Percentiles rank a stretch among this genome's conserved stretches.
These are phyloP conservation scores for Zoysia pacifica DNA, from an alignment of 176 grass and related monocot species.

Conservation along the genomic window DNA sequence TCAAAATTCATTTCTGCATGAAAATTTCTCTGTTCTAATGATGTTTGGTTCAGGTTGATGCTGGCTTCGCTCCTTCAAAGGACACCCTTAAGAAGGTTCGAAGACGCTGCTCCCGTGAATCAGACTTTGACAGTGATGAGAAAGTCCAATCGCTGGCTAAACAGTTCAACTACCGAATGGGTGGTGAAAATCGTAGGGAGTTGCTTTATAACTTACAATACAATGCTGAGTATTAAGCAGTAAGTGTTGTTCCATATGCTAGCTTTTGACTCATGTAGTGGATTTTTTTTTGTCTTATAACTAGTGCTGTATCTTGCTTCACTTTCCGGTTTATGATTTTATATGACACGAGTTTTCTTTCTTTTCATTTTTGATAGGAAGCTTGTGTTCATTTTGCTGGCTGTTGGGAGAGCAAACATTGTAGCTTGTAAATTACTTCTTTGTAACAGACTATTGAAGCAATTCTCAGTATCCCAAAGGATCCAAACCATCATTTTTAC, in stretches of 20 bases:
- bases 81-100: constrained; percentile 72
- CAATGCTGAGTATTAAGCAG: constrained; percentile 56
- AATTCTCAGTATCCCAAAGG: constrained; percentile 21
- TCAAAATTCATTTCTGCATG: constrained; percentile 29
- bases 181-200: constrained; percentile 68
- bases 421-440: constrained; percentile 61
- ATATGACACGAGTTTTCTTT: neutral
- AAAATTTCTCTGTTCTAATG: constrained; percentile 13
- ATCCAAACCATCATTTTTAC: constrained; percentile 22
- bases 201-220: constrained; percentile 78
- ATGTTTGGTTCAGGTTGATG: constrained; percentile 63
- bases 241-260: constrained; percentile 25
- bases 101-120: constrained; percentile 90
- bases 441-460: constrained; percentile 27
- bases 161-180: constrained; percentile 72
- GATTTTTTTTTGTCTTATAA: neutral
- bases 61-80: constrained; percentile 79
- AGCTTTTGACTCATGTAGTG: neutral
- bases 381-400: constrained; percentile 18
- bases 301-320: neutral
- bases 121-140: constrained; percentile 65
- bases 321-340: constrained; percentile 16
- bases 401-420: constrained; percentile 29
- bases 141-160: constrained; percentile 66
- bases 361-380: constrained; percentile 36